A percentile compares a stretch with the other conserved stretches of the same genome.
phyloP scores from a whole-genome alignment of 768 basidiomycete species.

The Phylloporus rhodoxanthus region DNA sequence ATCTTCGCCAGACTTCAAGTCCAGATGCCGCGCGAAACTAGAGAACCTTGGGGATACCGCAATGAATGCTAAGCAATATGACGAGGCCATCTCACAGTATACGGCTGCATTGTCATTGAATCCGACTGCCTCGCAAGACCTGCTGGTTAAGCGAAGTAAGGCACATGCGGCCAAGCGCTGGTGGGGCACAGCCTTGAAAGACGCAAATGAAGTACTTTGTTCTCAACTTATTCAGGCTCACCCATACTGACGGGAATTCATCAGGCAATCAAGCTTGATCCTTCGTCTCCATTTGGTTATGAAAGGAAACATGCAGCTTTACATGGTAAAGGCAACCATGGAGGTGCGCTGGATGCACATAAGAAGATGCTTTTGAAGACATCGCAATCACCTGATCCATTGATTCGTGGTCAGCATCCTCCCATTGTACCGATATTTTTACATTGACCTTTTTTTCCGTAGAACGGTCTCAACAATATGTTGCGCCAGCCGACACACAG shows the following conservation, averaged over 20 bases:
- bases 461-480: not conserved
- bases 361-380: not conserved
- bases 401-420: not conserved
- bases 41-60: not conserved
- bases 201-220: not conserved
- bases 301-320: not conserved
- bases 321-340: not conserved
- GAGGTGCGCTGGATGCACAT: no score
- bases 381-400: not conserved
- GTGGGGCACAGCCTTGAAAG: conserved; percentile 1
- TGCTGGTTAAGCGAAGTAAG: not conserved
- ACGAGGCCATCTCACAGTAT: not conserved
- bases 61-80: not conserved
- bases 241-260: not conserved
- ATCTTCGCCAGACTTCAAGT: not conserved
- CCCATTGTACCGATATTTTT: not conserved
- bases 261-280: not conserved
- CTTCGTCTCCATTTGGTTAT: not conserved
- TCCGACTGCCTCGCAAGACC: not conserved
- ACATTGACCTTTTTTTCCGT: not conserved
- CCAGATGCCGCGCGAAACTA: not conserved
- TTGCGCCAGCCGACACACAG: not conserved
- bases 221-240: not conserved
- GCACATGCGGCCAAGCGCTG: not conserved
- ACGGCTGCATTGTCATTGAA: not conserved